A percentile compares a stretch with the other conserved stretches of the same genome.
Evolutionary conservation across 2,329 filamentous ascomycete species (phyloP).

Genomic region (Ophiostoma ips): DNA sequence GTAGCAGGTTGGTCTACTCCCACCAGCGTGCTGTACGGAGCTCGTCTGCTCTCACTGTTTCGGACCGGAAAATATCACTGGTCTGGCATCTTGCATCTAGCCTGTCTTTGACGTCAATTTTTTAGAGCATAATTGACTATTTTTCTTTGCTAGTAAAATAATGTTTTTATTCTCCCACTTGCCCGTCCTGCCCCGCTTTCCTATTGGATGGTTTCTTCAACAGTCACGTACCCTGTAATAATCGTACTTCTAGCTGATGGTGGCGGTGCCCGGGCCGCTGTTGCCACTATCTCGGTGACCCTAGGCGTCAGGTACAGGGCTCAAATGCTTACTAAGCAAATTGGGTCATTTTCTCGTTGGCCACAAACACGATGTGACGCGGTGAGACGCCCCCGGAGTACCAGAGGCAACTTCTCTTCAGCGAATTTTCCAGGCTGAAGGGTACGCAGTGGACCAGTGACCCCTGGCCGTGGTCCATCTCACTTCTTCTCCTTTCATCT

Average conservation of each 20-base stretch:
- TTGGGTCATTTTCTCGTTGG: not conserved
- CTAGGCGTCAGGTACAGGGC: slow-evolving; percentile 3
- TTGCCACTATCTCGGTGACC: slow-evolving; percentile 1
- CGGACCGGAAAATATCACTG: no score
- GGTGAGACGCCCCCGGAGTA: slow-evolving; percentile 2
- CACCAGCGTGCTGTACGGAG: no score
- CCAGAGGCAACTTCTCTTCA: slow-evolving; percentile 2
- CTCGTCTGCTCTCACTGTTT: not conserved
- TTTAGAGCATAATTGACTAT: not conserved
- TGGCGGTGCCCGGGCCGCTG: slow-evolving; percentile 1
- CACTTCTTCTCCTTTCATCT: no score
- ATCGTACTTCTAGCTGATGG: no score
- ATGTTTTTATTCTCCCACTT: not conserved
- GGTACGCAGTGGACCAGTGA: not conserved
- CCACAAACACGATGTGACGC: slow-evolving; percentile 8
- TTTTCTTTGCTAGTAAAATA: not conserved
- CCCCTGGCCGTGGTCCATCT: not conserved
- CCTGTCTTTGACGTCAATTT: not conserved
- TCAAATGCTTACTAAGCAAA: not conserved
- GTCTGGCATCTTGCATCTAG: not conserved
- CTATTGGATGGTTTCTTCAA: not conserved
- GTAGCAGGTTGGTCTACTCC: not conserved
- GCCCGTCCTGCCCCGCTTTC: not conserved
- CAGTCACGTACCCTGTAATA: no score
- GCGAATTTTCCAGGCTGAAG: not conserved